Conservation (phyloP, 2,329 filamentous ascomycete species). For the Simplicillium aogashimaense region DNA sequence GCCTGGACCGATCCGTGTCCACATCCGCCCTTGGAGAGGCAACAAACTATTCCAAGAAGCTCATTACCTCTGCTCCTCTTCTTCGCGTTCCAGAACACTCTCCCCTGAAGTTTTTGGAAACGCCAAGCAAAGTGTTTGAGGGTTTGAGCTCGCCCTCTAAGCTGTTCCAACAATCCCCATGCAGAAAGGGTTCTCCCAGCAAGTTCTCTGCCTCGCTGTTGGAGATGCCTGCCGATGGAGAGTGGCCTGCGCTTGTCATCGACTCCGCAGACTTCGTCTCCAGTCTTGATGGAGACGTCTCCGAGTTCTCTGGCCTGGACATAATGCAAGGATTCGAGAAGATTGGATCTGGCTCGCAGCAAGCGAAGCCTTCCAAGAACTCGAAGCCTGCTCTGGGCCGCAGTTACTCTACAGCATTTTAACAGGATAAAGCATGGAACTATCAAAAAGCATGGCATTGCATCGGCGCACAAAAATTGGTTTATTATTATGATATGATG, state of each 20-base stretch:
- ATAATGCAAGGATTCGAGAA: slow-evolving; percentile 68
- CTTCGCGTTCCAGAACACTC: slow-evolving; percentile 36
- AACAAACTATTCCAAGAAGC: slow-evolving; percentile 43
- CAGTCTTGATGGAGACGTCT: slow-evolving; percentile 39
- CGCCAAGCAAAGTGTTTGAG: slow-evolving; percentile 48
- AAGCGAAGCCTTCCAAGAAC: slow-evolving; percentile 17
- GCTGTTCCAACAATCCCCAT: slow-evolving; percentile 26
- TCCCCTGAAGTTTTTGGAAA: slow-evolving; percentile 33
- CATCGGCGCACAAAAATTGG: slow-evolving; percentile 4
- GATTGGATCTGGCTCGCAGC: slow-evolving; percentile 45
- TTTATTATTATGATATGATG: slow-evolving; percentile 10
- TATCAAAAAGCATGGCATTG: neutral
- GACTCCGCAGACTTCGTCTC: slow-evolving; percentile 29
- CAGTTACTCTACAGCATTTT: slow-evolving; percentile 27
- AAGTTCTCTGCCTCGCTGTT: slow-evolving; percentile 29
- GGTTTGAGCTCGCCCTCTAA: slow-evolving; percentile 47
- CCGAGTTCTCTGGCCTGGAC: slow-evolving; percentile 53
- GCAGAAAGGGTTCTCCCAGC: slow-evolving; percentile 34
- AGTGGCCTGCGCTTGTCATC: slow-evolving; percentile 24
- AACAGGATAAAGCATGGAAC: slow-evolving; percentile 5
- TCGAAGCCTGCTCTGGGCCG: slow-evolving; percentile 25
- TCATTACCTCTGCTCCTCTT: slow-evolving; percentile 37
- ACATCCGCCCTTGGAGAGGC: slow-evolving; percentile 52
- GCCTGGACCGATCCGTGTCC: slow-evolving; percentile 54
- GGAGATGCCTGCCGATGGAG: slow-evolving; percentile 25